Conservation (phyloP, 2,329 filamentous ascomycete genomes). For the Trichocomaceae sp. region DNA sequence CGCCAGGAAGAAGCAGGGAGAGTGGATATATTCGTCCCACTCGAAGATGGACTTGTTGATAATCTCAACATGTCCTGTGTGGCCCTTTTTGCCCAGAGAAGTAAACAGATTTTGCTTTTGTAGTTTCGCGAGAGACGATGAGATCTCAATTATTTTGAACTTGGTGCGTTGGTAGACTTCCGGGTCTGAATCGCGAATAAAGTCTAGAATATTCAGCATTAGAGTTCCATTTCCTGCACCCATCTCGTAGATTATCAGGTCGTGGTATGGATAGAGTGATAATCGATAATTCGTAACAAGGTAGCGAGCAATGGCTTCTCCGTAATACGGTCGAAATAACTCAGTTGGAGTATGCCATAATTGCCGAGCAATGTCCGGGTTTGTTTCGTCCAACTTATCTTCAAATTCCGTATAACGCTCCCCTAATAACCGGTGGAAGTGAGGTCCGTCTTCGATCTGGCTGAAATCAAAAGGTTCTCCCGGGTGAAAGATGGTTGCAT, state of each 20-base stretch:
- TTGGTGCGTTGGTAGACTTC: constrained; percentile 90
- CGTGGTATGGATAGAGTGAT: constrained; percentile 88
- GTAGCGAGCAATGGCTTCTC: constrained; percentile 93
- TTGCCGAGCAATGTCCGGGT: constrained; percentile 71
- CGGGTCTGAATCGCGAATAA: constrained; percentile 81
- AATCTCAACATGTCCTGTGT: constrained; percentile 82
- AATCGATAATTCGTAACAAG: constrained; percentile 94
- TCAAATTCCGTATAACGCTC: constrained; percentile 85
- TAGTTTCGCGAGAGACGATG: constrained; percentile 66
- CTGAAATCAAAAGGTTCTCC: constrained; percentile 88
- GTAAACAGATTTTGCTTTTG: constrained; percentile 66
- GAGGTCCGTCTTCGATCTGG: constrained; percentile 70
- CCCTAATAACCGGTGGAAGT: constrained; percentile 71
- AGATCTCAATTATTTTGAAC: constrained; percentile 96
- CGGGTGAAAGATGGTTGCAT: constrained; percentile 91
- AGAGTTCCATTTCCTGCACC: constrained; percentile 93
- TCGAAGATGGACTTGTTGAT: constrained; percentile 93
- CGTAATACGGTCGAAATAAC: constrained; percentile 92
- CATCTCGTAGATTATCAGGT: constrained; percentile 98
- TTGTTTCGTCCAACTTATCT: constrained; percentile 68
- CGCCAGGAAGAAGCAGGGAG: constrained; percentile 93
- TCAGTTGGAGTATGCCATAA: constrained; percentile 98
- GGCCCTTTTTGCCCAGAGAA: constrained; percentile 63
- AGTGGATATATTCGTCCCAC: constrained; percentile 80
- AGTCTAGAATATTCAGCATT: constrained; percentile 97